Conservation (phyloP, 2,329 filamentous ascomycete species). For the Aspergillus jensenii region DNA sequence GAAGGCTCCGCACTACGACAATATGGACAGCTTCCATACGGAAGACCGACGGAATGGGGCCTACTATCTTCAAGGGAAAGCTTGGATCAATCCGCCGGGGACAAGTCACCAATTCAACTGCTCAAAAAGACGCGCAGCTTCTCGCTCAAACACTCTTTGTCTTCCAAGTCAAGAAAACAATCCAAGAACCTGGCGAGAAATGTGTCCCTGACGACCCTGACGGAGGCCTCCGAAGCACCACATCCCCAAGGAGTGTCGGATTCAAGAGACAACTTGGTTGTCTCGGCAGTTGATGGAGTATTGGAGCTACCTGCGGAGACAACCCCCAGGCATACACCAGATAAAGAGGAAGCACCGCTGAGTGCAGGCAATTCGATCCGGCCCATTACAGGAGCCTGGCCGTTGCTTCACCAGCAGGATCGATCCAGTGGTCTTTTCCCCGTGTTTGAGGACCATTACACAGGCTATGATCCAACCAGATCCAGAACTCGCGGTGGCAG, state of each 20-base stretch:
- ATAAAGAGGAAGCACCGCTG: slow-evolving; percentile 26
- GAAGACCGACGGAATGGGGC: slow-evolving; percentile 37
- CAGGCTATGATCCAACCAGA: slow-evolving; percentile 23
- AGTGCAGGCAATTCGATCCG: slow-evolving; percentile 26
- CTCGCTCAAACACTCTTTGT: slow-evolving; percentile 33
- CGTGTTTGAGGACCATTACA: slow-evolving; percentile 24
- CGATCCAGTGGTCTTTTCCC: slow-evolving; percentile 22
- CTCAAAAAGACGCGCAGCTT: slow-evolving; percentile 32
- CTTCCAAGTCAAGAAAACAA: slow-evolving; percentile 28
- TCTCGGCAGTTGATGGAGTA: slow-evolving; percentile 36
- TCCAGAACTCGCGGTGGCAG: slow-evolving; percentile 31
- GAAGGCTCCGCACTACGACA: slow-evolving; percentile 32
- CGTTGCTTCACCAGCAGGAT: slow-evolving; percentile 25
- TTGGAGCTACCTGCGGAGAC: slow-evolving; percentile 36
- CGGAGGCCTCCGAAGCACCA: slow-evolving; percentile 27
- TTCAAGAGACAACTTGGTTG: slow-evolving; percentile 30
- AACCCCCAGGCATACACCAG: slow-evolving; percentile 38
- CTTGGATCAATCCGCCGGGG: slow-evolving; percentile 20
- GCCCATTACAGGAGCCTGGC: slow-evolving; percentile 32
- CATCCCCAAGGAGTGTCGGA: slow-evolving; percentile 15
- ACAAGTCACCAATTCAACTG: slow-evolving; percentile 22
- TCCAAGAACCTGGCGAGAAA: slow-evolving; percentile 29
- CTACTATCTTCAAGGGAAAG: slow-evolving; percentile 33
- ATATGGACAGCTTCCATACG: slow-evolving; percentile 36
- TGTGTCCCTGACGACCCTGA: slow-evolving; percentile 34